Conservation (phyloP, 1,284 basidiomycete species). For the Cryptococcus sp. region DNA sequence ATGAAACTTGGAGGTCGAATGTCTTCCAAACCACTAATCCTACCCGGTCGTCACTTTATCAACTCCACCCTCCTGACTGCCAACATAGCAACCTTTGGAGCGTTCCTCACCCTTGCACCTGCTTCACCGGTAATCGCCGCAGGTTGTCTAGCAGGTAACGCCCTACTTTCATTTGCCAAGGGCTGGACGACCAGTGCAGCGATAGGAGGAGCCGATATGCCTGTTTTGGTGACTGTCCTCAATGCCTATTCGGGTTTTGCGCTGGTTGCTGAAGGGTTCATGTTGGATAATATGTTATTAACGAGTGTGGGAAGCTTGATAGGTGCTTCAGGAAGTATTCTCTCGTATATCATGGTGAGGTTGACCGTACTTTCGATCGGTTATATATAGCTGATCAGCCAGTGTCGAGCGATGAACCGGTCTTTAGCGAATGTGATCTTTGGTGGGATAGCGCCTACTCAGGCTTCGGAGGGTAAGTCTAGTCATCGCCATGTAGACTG, state of each 20-base stretch:
- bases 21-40: conserved; percentile 62
- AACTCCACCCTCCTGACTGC: conserved; percentile 64
- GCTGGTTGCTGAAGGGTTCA: conserved; percentile 85
- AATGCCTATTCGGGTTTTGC: conserved; percentile 88
- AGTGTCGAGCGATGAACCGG: conserved; percentile 81
- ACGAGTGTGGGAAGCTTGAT: conserved; percentile 76
- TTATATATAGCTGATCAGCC: neutral
- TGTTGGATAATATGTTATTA: conserved; percentile 76
- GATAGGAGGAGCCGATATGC: conserved; percentile 85
- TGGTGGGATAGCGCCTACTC: conserved; percentile 64
- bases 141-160: conserved; percentile 65
- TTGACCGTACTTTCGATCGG: neutral
- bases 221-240: conserved; percentile 78
- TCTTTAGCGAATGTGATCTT: conserved; percentile 28
- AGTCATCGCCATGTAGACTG: neutral
- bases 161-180: conserved; percentile 70
- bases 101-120: conserved; percentile 66
- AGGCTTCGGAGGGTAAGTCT: conserved; percentile 41
- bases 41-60: conserved; percentile 70
- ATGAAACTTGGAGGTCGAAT: conserved; percentile 74
- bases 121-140: conserved; percentile 67
- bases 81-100: conserved; percentile 66
- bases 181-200: conserved; percentile 74
- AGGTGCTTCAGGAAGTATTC: conserved; percentile 79
- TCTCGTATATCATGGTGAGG: conserved; percentile 80